Percentiles rank a stretch among this genome's conserved stretches.
phyloP scores from a whole-genome alignment of 2,329 filamentous ascomycete genomes.

The Pseudophaeomoniella oleicola region DNA sequence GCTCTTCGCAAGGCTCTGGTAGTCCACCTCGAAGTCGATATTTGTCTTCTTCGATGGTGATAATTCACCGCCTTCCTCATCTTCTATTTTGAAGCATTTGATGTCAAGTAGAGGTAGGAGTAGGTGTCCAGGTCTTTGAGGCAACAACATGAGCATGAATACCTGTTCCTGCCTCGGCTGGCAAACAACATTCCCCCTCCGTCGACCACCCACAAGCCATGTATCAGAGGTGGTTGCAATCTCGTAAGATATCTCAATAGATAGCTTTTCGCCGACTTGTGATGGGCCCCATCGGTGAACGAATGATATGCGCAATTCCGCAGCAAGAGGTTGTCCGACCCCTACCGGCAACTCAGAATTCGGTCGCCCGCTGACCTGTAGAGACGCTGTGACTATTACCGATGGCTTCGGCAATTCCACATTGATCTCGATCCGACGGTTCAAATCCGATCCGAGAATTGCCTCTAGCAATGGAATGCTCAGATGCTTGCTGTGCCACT shows the following conservation, averaged over 20 bases:
- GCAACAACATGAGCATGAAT: constrained; percentile 63
- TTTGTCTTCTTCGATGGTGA: constrained; percentile 17
- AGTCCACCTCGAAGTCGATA: constrained; percentile 64
- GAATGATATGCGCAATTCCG: constrained; percentile 34
- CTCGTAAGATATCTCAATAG: constrained; percentile 71
- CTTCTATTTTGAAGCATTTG: constrained; percentile 21
- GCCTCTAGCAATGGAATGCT: constrained; percentile 18
- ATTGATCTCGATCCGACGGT: constrained; percentile 63
- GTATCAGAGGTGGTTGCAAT: constrained; percentile 57
- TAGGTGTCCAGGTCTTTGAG: constrained; percentile 63
- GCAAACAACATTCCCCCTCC: constrained; percentile 57
- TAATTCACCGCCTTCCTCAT: constrained; percentile 5
- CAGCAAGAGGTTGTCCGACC: constrained; percentile 32
- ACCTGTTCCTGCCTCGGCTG: constrained; percentile 28
- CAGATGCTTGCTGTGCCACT: constrained; percentile 37
- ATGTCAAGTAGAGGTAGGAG: constrained; percentile 69
- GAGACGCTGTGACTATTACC: constrained; percentile 66
- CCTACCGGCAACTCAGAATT: constrained; percentile 15
- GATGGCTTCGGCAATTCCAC: constrained; percentile 77
- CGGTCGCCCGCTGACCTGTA: constrained; percentile 32
- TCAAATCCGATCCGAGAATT: constrained; percentile 23
- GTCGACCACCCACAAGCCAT: constrained; percentile 75
- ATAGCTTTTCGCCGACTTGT: constrained; percentile 25
- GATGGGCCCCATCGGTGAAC: constrained; percentile 36
- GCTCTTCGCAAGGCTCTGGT: constrained; percentile 61